Conservation (phyloP, 495 filamentous ascomycete genomes). For the Podospora sp. region DNA sequence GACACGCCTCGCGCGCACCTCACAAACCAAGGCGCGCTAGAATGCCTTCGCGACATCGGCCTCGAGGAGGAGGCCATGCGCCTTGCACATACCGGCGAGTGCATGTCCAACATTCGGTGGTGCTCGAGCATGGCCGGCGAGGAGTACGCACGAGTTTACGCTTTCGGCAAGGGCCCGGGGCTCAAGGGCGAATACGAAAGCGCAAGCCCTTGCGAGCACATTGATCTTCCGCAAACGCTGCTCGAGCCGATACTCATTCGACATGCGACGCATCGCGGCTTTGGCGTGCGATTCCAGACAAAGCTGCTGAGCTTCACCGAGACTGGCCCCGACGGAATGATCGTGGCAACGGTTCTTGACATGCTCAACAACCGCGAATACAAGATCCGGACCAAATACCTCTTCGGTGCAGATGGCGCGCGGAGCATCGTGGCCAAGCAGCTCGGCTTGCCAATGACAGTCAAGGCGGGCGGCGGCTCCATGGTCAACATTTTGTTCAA, state of each 20-base stretch:
- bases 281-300: slow-evolving; percentile 43
- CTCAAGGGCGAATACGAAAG: slow-evolving; percentile 54
- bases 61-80: slow-evolving; percentile 42
- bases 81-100: slow-evolving; percentile 34
- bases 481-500: slow-evolving; percentile 54
- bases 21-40: slow-evolving; percentile 42
- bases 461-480: slow-evolving; percentile 43
- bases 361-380: slow-evolving; percentile 41
- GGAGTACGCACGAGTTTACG: slow-evolving; percentile 52
- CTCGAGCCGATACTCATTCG: slow-evolving; percentile 53
- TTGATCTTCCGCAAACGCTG: slow-evolving; percentile 50
- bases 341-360: slow-evolving; percentile 44
- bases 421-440: slow-evolving; percentile 47
- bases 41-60: slow-evolving; percentile 56
- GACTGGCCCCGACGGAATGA: slow-evolving; percentile 14
- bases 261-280: slow-evolving; percentile 42
- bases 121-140: slow-evolving; percentile 54
- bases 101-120: slow-evolving; percentile 53
- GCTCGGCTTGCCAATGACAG: slow-evolving; percentile 44
- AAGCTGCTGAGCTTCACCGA: slow-evolving; percentile 35
- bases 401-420: slow-evolving; percentile 59
- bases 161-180: slow-evolving; percentile 52
- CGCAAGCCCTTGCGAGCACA: slow-evolving; percentile 45
- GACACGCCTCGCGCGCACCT: slow-evolving; percentile 55
- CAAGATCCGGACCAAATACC: slow-evolving; percentile 50